phyloP scores from a whole-genome alignment of 805 yeast species.

The Candida tallmaniae region DNA sequence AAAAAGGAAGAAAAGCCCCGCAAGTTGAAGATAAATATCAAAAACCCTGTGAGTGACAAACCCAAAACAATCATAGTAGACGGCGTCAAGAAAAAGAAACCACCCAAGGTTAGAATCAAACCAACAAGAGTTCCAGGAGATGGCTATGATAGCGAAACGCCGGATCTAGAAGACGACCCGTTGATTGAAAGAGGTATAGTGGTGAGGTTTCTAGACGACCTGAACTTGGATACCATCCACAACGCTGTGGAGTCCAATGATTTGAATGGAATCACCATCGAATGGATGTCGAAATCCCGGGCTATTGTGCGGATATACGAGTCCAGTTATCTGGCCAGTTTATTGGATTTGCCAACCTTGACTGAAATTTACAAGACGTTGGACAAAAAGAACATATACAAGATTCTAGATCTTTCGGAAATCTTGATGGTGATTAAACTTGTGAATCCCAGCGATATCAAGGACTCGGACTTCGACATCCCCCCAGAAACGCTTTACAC shows the following conservation, averaged over 20 bases:
- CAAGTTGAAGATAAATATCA: constrained; percentile 10
- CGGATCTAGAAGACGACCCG: constrained; percentile 94
- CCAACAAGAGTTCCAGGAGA: constrained; percentile 80
- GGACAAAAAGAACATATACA: constrained; percentile 83
- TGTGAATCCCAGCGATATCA: constrained; percentile 34
- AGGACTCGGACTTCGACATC: constrained; percentile 44
- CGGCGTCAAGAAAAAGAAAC: constrained; percentile 10
- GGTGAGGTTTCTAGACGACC: constrained; percentile 66
- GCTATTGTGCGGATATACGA: constrained; percentile 74
- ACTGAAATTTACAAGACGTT: constrained; percentile 85
- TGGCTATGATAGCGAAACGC: constrained; percentile 96
- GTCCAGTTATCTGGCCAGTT: constrained; percentile 70
- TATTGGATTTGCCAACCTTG: constrained; percentile 86
- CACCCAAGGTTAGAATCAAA: constrained; percentile 49
- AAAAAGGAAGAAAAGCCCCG: constrained; percentile 16
- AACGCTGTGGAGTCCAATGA: constrained; percentile 77
- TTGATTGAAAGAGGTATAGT: constrained; percentile 82
- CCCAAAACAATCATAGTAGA: neutral
- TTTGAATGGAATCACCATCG: constrained; percentile 63
- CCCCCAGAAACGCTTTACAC: constrained; percentile 29
- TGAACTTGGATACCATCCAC: constrained; percentile 66
- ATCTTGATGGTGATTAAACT: constrained; percentile 70
- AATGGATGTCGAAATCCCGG: constrained; percentile 77
- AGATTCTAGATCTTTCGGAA: constrained; percentile 81
- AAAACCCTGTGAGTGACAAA: neutral